Percentiles rank a stretch among this genome's conserved stretches.
phyloP scores from a whole-genome alignment of 768 basidiomycete species.

The Boletus sp. region DNA sequence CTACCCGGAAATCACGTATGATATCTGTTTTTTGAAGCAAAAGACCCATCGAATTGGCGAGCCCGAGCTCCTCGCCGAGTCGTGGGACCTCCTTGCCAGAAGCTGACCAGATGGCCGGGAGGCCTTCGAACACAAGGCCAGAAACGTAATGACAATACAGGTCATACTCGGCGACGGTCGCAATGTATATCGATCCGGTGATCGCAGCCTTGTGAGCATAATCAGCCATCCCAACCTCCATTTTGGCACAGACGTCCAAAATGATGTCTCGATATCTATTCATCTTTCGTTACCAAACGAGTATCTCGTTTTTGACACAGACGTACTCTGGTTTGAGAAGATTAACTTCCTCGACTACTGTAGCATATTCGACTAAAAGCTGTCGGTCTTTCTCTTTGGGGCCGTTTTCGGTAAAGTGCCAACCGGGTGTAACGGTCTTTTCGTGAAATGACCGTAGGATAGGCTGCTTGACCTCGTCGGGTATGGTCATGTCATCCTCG shows the following conservation, averaged over 20 bases:
- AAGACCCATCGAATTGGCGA: conserved; percentile 93
- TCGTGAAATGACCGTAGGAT: conserved; percentile 80
- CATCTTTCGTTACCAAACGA: conserved; percentile 1
- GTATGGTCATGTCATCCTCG: conserved; percentile 97
- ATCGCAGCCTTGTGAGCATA: conserved; percentile 81
- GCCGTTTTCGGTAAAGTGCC: conserved; percentile 80
- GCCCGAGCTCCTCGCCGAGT: conserved; percentile 77
- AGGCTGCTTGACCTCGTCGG: conserved; percentile 82
- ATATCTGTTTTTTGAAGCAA: conserved; percentile 98
- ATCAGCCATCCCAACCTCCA: conserved; percentile 95
- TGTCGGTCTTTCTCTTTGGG: conserved; percentile 87
- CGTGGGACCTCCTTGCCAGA: conserved; percentile 77
- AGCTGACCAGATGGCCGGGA: conserved; percentile 82
- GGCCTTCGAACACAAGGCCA: conserved; percentile 94
- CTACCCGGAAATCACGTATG: conserved; percentile 92
- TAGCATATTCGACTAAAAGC: conserved; percentile 80
- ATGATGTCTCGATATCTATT: conserved; percentile 75
- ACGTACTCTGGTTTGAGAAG: conserved; percentile 59
- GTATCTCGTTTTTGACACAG: neutral
- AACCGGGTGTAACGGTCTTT: conserved; percentile 77
- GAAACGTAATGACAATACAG: conserved; percentile 99
- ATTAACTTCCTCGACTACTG: conserved; percentile 77
- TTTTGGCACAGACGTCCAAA: conserved; percentile 77
- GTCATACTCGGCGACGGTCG: conserved; percentile 83
- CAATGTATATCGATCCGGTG: conserved; percentile 66